Conservation (phyloP, 1,284 basidiomycete species). For the Anthracocystis panici-leucophaei region DNA sequence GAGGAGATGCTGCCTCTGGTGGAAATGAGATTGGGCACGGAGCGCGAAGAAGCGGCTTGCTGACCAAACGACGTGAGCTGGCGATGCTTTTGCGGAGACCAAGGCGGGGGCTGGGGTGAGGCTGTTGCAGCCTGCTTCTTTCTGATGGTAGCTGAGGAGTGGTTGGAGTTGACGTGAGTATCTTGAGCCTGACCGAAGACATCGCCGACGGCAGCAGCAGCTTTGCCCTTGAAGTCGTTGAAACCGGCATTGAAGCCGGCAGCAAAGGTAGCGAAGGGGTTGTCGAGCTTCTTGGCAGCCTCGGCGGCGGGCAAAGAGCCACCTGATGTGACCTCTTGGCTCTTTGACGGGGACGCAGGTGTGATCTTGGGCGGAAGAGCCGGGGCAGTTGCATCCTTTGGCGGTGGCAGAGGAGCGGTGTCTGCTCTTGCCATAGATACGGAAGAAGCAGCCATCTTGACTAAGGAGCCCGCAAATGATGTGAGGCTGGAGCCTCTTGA, state of each 20-base stretch:
- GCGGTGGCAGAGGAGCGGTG: conserved; percentile 40
- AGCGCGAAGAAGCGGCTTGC: conserved; percentile 42
- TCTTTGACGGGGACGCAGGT: conserved; percentile 1
- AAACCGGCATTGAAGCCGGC: conserved; percentile 55
- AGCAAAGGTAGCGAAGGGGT: conserved; percentile 56
- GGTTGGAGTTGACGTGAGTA: background rate
- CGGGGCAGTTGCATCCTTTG: conserved; percentile 19
- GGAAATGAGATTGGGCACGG: conserved; percentile 69
- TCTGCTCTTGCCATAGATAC: conserved; percentile 36
- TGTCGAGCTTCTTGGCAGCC: conserved; percentile 38
- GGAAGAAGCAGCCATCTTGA: conserved; percentile 30
- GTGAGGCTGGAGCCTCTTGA: conserved; percentile 21
- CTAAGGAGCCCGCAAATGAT: conserved; percentile 30
- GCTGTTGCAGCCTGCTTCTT: conserved; percentile 16
- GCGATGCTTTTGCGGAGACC: conserved; percentile 45
- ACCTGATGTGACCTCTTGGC: conserved; percentile 37
- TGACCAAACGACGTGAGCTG: conserved; percentile 35
- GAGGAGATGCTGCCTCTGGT: conserved; percentile 73
- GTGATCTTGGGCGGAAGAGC: conserved; percentile 3
- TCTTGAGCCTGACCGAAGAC: conserved; percentile 45
- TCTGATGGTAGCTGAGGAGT: conserved; percentile 5
- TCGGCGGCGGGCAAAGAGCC: conserved; percentile 37
- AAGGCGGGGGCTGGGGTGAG: conserved; percentile 28
- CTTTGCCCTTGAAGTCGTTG: conserved; percentile 59
- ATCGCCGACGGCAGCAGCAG: conserved; percentile 58